These are phyloP conservation scores for Neonectria hederae DNA, from an alignment of 2,329 filamentous ascomycete species.

Conservation along the genomic window DNA sequence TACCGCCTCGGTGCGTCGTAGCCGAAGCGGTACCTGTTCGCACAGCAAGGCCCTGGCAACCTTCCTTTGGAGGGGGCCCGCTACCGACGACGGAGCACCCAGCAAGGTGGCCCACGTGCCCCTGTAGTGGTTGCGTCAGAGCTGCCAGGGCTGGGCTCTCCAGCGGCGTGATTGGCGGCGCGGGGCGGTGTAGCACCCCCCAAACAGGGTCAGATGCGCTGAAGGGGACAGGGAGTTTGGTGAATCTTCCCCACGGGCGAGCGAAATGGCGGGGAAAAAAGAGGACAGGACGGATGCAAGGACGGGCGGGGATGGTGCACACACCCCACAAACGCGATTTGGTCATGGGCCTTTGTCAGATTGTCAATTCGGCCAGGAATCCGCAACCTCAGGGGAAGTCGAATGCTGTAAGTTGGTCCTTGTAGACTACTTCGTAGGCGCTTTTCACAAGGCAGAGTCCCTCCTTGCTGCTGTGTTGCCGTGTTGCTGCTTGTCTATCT, in stretches of 20 bases:
- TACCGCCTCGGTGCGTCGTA: neutral
- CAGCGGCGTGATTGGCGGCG: neutral
- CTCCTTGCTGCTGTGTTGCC: neutral
- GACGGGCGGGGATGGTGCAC: neutral
- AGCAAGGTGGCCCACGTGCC: slow-evolving; percentile 6
- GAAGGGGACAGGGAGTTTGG: neutral
- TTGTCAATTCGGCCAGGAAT: slow-evolving; percentile 17
- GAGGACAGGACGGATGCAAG: slow-evolving; percentile 3
- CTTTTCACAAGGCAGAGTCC: neutral
- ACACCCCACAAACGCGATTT: slow-evolving; percentile 15
- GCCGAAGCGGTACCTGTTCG: neutral
- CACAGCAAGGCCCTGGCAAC: neutral
- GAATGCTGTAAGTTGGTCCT: neutral
- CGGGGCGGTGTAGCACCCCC: slow-evolving; percentile 8
- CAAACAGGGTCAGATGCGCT: slow-evolving; percentile 12
- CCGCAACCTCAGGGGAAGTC: neutral
- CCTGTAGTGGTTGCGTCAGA: slow-evolving; percentile 13
- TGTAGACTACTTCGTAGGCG: neutral
- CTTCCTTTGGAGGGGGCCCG: neutral
- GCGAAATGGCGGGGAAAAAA: slow-evolving; percentile 17
- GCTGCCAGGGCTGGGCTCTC: neutral
- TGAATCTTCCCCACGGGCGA: neutral
- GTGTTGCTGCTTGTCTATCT: neutral
- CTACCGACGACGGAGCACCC: neutral
- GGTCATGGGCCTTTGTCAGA: slow-evolving; percentile 27